These are phyloP conservation scores for Chaetomiaceae sp. DNA, from an alignment of 2,329 filamentous ascomycete species.

Conservation along the genomic window DNA sequence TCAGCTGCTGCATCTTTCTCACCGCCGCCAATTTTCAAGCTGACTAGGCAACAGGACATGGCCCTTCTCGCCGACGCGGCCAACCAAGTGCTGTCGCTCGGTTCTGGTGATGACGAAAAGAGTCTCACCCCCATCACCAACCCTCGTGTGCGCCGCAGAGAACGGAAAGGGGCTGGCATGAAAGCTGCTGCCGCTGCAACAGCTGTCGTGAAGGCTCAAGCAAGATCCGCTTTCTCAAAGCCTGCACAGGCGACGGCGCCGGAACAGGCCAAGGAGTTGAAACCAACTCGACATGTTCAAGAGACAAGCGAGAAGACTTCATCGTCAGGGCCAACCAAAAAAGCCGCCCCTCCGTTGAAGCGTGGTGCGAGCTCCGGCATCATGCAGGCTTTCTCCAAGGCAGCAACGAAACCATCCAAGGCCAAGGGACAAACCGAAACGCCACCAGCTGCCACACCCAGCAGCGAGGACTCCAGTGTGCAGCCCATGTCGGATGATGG, in stretches of 20 bases:
- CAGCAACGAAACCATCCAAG: slow-evolving; percentile 42
- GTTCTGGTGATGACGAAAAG: slow-evolving; percentile 37
- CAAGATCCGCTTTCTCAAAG: slow-evolving; percentile 24
- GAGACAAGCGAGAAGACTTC: slow-evolving; percentile 24
- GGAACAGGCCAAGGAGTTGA: slow-evolving; percentile 34
- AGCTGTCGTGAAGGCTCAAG: slow-evolving; percentile 25
- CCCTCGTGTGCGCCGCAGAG: slow-evolving; percentile 54
- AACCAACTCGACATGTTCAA: slow-evolving; percentile 37
- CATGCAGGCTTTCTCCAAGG: slow-evolving; percentile 75
- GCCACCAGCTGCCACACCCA: slow-evolving; percentile 36
- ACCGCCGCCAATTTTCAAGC: neutral
- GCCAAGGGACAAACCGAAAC: slow-evolving; percentile 45
- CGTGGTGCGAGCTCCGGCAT: slow-evolving; percentile 54
- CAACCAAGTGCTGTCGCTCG: slow-evolving; percentile 54
- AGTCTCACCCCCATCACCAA: slow-evolving; percentile 68
- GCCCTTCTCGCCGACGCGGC: slow-evolving; percentile 67
- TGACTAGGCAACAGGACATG: slow-evolving; percentile 45
- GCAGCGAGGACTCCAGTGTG: slow-evolving; percentile 44
- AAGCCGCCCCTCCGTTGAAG: slow-evolving; percentile 44
- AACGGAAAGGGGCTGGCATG: slow-evolving; percentile 37
- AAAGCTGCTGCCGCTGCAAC: slow-evolving; percentile 29
- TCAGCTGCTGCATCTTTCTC: slow-evolving; percentile 28
- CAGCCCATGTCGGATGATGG: slow-evolving; percentile 49
- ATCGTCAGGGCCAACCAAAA: slow-evolving; percentile 38
- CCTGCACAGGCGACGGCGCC: slow-evolving; percentile 23